phyloP scores from a whole-genome alignment of 768 basidiomycete genomes.

The Hericium rajendrae region DNA sequence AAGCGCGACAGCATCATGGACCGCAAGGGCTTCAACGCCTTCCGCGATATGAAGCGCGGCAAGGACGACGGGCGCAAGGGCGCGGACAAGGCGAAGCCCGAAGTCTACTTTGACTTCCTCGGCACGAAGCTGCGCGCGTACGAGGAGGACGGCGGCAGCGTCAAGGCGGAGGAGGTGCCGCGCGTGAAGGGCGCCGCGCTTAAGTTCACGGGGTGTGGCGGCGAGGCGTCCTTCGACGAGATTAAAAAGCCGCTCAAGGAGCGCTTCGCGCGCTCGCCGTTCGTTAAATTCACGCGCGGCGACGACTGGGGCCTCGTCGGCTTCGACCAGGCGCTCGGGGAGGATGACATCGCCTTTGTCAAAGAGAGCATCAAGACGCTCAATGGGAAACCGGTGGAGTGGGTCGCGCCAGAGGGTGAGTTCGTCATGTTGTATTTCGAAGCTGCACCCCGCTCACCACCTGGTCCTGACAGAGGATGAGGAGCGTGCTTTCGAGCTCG shows the following conservation, averaged over 20 bases:
- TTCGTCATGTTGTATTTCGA: neutral
- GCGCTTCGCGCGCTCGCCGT: conserved; percentile 37
- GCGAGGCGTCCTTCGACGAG: conserved; percentile 52
- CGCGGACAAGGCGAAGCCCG: conserved; percentile 29
- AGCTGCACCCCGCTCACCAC: neutral
- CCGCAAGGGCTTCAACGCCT: conserved; percentile 66
- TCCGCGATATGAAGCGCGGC: conserved; percentile 46
- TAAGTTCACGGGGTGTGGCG: conserved; percentile 41
- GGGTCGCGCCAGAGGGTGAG: conserved; percentile 56
- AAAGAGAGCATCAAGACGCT: conserved; percentile 56
- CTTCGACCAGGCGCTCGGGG: conserved; percentile 55
- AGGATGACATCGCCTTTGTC: conserved; percentile 64
- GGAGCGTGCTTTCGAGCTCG: conserved; percentile 63
- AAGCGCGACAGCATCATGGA: conserved; percentile 48
- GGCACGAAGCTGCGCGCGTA: conserved; percentile 59
- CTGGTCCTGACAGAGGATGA: conserved; percentile 43
- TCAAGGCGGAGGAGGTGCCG: conserved; percentile 34
- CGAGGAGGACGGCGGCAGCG: conserved; percentile 41
- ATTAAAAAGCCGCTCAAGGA: conserved; percentile 45
- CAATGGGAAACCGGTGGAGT: conserved; percentile 53
- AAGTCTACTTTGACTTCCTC: conserved; percentile 68
- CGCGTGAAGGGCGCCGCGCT: conserved; percentile 36
- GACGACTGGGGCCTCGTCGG: conserved; percentile 38
- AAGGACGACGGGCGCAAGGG: conserved; percentile 24
- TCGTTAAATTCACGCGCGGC: conserved; percentile 37